Base-by-base conservation (phyloP, 441 rosid genomes). In the Metrosideros polymorpha region DNA sequence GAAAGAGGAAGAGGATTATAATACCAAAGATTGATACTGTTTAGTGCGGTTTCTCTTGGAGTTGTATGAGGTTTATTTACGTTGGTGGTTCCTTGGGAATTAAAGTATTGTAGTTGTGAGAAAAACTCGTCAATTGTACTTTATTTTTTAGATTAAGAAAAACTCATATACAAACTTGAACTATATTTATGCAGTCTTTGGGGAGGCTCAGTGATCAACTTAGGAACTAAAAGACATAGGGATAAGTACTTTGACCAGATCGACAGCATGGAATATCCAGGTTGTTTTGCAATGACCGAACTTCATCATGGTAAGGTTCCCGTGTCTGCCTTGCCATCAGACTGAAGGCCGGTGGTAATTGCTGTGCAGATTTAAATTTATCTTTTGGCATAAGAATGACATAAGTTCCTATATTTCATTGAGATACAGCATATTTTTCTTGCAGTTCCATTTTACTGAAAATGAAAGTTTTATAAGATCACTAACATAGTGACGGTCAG, bases 211-310 rank as follows among this genome's bases (percentile, higher is more conserved):
- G 98, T 98, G 83, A 86, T 98, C 86, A 96, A 98, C 90, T 90
- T 98, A 83, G 99, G 99, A 87, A 96, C 99, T 39, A 94, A 98
- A 92, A 98, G 93, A 90, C 99, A 98, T 71, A 92, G 89, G 89
- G 98, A 95, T 84, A 96, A 95, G 93, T 98, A 94, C 89, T 98
- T 90, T 49, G 95, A 96, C 85, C 96, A 92, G 63, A 96, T 96
- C 85, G 99, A 95, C 90, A 94, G 90, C 89, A 75, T 98, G 85
- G 98, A 96, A 15, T 98, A 96, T 90, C 93, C 95, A 2, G 99
- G 99, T 88, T 98, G 99, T 92, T 98, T 96, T 85, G 99, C 99
- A 30, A 98, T 96, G 99, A 98, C 99, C 83, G 99, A 98, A 88
- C 96, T 98, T 24, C 99, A 98, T 92, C 99, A 98, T 85, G 99